Base-by-base conservation (phyloP, 768 basidiomycete genomes). In the Phylloporus sp. region DNA sequence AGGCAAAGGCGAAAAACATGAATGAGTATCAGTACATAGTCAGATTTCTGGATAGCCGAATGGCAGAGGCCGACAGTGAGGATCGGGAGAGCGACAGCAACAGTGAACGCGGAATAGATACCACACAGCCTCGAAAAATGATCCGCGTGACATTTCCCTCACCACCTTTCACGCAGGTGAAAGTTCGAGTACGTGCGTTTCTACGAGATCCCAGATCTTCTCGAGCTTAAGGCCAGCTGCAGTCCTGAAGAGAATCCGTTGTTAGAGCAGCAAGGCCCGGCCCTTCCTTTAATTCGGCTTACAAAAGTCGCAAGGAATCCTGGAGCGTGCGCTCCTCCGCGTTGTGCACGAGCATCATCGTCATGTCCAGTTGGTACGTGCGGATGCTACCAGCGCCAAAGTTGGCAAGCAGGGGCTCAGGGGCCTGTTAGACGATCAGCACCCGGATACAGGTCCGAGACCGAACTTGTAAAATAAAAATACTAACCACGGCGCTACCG, bases 301-400 rank as follows among this genome's bases (percentile, higher is more conserved):
- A 71, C 68, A 58, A 44, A 17, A 69, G 55, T 22, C 55, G 42
- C 29, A 64, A 49, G 7, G 51, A 60, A n/a, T 63, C 55, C 20
- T 58, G 51, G 24, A 69, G 39, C 11, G 61, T 66, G 18, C 66
- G 64, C 23, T 71, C 68, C 52, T 59, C 59, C 15, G 59, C 62
- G 40, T 71, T 68, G 42, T 62, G 56, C 3, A 60, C 3, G 9
- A 64, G 31, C 50, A 49, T 55, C 67, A 69, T 69, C 2, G 44
- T 43, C 41, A 69, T 2, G 36, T 69, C 69, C 28, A 55, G 54
- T 24, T 64, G 46, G 46, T 70, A 65, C 48, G 58, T 47, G 1
- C 60, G 61, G 15, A 60, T 51, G 28, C 53, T 57, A 4, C 66
- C 64, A 11, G 53, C 57, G 10, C 69, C 68, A 43, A 59, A 66